A percentile compares a stretch with the other conserved stretches of the same genome.
These are phyloP conservation scores for Arabidopsis hybrid DNA, from an alignment of 441 rosid genomes.

Conservation along the genomic window DNA sequence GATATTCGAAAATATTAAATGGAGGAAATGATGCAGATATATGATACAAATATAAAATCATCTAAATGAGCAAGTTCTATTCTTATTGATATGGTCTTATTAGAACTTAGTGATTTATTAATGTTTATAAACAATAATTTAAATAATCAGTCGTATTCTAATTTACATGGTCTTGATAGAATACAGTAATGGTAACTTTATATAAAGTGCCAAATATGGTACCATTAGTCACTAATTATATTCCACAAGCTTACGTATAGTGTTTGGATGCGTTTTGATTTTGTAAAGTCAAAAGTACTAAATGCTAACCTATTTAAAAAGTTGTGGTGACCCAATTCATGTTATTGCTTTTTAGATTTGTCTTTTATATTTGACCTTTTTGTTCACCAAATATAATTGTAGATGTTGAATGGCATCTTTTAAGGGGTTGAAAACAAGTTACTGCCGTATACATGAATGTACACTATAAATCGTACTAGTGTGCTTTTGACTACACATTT, in stretches of 20 bases:
- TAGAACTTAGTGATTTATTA: not conserved
- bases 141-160: not conserved
- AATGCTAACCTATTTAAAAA: conserved; percentile 4
- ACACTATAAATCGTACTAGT: not conserved
- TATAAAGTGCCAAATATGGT: conserved; percentile 7
- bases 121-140: not conserved
- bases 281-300: conserved; percentile 31
- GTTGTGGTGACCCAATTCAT: conserved; percentile 16
- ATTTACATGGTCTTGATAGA: not conserved
- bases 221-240: not conserved
- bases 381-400: conserved; percentile 11
- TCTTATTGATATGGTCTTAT: conserved; percentile 1
- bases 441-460: not conserved
- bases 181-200: not conserved
- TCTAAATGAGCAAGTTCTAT: conserved; percentile 12
- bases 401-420: not conserved
- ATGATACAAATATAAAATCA: not conserved
- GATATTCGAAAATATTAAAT: conserved; percentile 1
- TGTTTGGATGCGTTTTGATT: conserved; percentile 37
- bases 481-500: conserved; percentile 7
- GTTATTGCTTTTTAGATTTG: conserved; percentile 16
- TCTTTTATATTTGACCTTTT: conserved; percentile 8
- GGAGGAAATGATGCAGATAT: conserved; percentile 11
- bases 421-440: not conserved
- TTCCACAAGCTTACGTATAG: conserved; percentile 21